Base-by-base conservation (phyloP, 768 basidiomycete species). In the Amanita pseudoporphyria region DNA sequence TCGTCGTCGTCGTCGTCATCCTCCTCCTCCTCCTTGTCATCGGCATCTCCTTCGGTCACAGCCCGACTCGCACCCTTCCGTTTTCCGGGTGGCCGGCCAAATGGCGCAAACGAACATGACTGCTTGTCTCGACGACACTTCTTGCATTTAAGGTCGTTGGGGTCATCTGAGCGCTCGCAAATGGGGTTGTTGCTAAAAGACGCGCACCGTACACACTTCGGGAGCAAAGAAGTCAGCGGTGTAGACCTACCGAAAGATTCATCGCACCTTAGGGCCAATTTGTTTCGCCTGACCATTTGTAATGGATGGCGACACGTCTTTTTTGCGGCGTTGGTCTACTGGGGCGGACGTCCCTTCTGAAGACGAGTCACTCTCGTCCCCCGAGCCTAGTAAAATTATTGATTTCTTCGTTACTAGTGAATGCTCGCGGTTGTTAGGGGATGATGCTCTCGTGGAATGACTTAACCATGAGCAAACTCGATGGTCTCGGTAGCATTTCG, bases 121-220 rank as follows among this genome's bases (percentile, higher is more conserved):
- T 47, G 45, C 35, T 47, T 47, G 35, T 47, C 45, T 3, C 45
- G 45, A 28, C 45, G 45, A 36, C 45, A 47, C 10, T 47, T 47
- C 24, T 37, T 47, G 24, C 45, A 47, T 37, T 37, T 47, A 5
- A 28, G n/a, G 37, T 36, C 45, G 22, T 14, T 26, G 14, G 45
- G 35, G 37, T 47, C 21, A 9, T 37, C 22, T 18, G 45, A 47
- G 7, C 32, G 33, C 26, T 47, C 45, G 35, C 45, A 47, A 7
- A 35, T 26, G 24, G 45, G 45, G 5, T 19, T 47, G 16, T 35
- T 47, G 3, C 19, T 35, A 24, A 36, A 36, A 6, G 45, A 47
- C 35, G 45, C 45, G 35, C 45, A 47, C 26, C 45, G 45, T 5
- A 16, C n/a, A n/a, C 45, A 47, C 45, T 47, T 9, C 16, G 28